Conservation (phyloP, 2,329 filamentous ascomycete species). For the Thielaviopsis punctulata region DNA sequence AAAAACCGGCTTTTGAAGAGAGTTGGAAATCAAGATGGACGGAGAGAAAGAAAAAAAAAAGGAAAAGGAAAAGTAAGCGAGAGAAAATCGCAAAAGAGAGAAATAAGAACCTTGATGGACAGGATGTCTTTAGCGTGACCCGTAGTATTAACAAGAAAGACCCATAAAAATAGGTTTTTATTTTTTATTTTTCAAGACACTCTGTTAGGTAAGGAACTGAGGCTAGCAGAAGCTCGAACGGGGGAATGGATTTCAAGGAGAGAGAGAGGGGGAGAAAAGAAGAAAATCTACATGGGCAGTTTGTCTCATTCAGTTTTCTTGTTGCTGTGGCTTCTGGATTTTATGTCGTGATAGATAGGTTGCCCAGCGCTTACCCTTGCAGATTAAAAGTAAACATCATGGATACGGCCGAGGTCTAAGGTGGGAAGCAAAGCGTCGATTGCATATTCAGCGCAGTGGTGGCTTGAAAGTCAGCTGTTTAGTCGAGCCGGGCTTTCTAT, state of each 20-base stretch:
- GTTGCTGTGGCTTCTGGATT: too few relatives aligned
- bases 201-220: too few relatives aligned
- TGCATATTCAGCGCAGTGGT: not conserved
- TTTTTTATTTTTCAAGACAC: too few relatives aligned
- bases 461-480: not conserved
- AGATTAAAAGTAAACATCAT: not conserved
- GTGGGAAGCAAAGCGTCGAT: not conserved
- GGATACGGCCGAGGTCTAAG: not conserved
- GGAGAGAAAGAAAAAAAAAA: too few relatives aligned
- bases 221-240: too few relatives aligned
- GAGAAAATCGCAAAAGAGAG: not conserved
- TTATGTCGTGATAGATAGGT: too few relatives aligned
- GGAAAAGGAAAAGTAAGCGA: not conserved
- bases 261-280: too few relatives aligned
- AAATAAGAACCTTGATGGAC: slow-evolving; percentile 8
- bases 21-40: not conserved
- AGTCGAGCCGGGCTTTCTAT: not conserved
- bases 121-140: not conserved
- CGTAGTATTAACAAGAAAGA: not conserved
- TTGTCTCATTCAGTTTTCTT: too few relatives aligned
- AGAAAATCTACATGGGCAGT: too few relatives aligned
- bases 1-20: not conserved
- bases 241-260: too few relatives aligned
- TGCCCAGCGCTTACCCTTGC: too few relatives aligned
- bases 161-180: too few relatives aligned